phyloP scores from a whole-genome alignment of 306 rosid species.

The Dryas drummondii region DNA sequence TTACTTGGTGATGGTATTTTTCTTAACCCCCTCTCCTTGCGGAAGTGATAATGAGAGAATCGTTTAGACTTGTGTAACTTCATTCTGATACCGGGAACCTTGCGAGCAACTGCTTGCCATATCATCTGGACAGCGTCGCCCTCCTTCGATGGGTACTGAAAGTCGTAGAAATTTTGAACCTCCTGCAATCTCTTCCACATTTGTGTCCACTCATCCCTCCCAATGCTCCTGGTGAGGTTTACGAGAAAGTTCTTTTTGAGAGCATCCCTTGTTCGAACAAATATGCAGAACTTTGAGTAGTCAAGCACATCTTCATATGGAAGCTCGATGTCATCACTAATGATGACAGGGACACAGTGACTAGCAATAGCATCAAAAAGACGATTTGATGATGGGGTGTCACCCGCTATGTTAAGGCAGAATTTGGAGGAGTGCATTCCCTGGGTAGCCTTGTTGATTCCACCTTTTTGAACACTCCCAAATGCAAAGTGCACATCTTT shows the following conservation, averaged over 20 bases:
- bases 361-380: slow-evolving; percentile 78
- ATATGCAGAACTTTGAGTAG: slow-evolving; percentile 74
- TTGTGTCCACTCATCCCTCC: slow-evolving; percentile 67
- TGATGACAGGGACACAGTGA: slow-evolving; percentile 75
- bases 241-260: slow-evolving; percentile 47
- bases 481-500: slow-evolving; percentile 75
- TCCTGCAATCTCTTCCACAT: slow-evolving; percentile 76
- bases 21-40: slow-evolving; percentile 18
- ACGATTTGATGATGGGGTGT: slow-evolving; percentile 87
- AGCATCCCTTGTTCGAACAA: slow-evolving; percentile 69
- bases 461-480: slow-evolving; percentile 64
- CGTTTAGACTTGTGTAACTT: slow-evolving; percentile 59
- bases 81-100: slow-evolving; percentile 53
- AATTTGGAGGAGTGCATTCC: slow-evolving; percentile 84
- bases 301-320: slow-evolving; percentile 78
- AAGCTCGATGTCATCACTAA: slow-evolving; percentile 77
- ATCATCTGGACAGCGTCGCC: slow-evolving; percentile 83
- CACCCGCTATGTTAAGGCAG: slow-evolving; percentile 85
- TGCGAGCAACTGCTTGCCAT: slow-evolving; percentile 78
- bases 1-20: slow-evolving; percentile 39
- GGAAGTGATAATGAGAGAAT: slow-evolving; percentile 32
- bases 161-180: slow-evolving; percentile 59
- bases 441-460: slow-evolving; percentile 45
- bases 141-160: slow-evolving; percentile 68
- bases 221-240: slow-evolving; percentile 51